Conservation (phyloP, 768 basidiomycete genomes). For the Leccinum aurantiacum region DNA sequence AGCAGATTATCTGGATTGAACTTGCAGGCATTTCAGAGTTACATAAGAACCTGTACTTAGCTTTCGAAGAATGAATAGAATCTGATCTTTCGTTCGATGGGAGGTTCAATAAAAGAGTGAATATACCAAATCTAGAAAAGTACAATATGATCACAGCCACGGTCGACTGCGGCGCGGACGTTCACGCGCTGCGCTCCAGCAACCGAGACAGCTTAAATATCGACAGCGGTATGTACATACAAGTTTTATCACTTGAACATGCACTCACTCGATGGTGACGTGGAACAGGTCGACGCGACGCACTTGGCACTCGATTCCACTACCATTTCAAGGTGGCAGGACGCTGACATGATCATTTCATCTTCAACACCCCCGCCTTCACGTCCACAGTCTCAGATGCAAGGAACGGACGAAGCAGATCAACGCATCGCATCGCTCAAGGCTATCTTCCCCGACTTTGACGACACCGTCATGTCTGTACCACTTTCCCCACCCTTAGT, state of each 20-base stretch:
- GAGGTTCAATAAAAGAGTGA: too few relatives aligned
- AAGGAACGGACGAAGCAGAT: slow-evolving; percentile 27
- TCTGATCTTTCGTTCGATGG: too few relatives aligned
- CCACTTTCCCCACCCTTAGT: not conserved
- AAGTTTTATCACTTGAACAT: not conserved
- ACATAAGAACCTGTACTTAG: too few relatives aligned
- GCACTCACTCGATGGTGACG: slow-evolving; percentile 7
- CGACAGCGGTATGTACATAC: not conserved
- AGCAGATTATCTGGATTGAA: too few relatives aligned
- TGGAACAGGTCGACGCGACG: not conserved
- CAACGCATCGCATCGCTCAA: slow-evolving; percentile 55
- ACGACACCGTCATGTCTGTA: slow-evolving; percentile 65
- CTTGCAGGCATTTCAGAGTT: too few relatives aligned
- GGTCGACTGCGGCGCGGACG: not conserved
- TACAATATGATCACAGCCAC: not conserved
- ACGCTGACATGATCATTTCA: slow-evolving; percentile 21
- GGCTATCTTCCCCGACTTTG: slow-evolving; percentile 80
- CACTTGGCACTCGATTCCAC: too few relatives aligned
- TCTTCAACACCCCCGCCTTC: slow-evolving; percentile 14
- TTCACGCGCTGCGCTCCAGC: not conserved
- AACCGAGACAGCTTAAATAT: slow-evolving; percentile 1
- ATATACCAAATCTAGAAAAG: too few relatives aligned
- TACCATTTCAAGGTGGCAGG: not conserved
- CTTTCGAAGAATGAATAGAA: too few relatives aligned
- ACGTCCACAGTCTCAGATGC: not conserved